phyloP scores from a whole-genome alignment of 306 rosid genomes.

The Casuarina equisetifolia region DNA sequence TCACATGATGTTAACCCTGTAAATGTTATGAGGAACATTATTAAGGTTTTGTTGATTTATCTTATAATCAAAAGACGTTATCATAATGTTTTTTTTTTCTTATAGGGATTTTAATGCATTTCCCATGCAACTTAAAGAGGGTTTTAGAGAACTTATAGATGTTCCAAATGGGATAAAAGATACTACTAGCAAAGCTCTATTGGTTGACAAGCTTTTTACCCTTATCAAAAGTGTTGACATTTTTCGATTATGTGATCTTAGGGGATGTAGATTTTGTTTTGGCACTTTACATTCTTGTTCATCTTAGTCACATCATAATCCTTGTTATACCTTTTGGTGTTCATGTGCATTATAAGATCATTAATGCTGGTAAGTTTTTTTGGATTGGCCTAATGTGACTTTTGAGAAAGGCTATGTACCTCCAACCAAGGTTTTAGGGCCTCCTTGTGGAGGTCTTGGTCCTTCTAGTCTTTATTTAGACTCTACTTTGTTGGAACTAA shows the following conservation, averaged over 20 bases:
- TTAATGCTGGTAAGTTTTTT: conserved; percentile 93
- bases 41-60: conserved; percentile 90
- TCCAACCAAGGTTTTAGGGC: conserved; percentile 49
- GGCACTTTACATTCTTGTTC: conserved; percentile 94
- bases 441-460: conserved; percentile 51
- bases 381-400: conserved; percentile 96
- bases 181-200: conserved; percentile 96
- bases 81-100: conserved; percentile 65
- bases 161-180: conserved; percentile 98
- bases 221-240: conserved; percentile 86
- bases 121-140: conserved; percentile 86
- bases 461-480: conserved; percentile 44
- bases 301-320: conserved; percentile 83
- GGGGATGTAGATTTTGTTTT: conserved; percentile 96
- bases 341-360: conserved; percentile 87
- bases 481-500: conserved; percentile 63
- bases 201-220: conserved; percentile 97
- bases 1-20: conserved; percentile 93
- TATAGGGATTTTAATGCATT: conserved; percentile 93
- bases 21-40: conserved; percentile 86
- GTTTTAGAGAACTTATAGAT: conserved; percentile 88
- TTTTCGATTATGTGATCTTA: conserved; percentile 88
- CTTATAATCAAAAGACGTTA: conserved; percentile 82
- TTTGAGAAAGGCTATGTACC: conserved; percentile 91
- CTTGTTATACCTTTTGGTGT: conserved; percentile 88